Evolutionary conservation across 345 rosid species (phyloP).

Genomic region (Clausena lansium): DNA sequence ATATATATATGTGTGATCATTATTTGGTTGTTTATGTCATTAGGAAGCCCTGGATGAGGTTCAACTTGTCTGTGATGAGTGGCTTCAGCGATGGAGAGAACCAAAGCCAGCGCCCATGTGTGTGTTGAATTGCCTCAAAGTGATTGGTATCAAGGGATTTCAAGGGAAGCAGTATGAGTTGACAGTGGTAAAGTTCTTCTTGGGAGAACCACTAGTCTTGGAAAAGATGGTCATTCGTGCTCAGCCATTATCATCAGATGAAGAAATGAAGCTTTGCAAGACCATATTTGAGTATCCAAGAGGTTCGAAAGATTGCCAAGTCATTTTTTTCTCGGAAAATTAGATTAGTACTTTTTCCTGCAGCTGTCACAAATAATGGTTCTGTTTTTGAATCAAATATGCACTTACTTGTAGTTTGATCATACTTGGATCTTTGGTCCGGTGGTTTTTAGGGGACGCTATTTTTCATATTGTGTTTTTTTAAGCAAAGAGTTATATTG

Average conservation of each 20-base stretch:
- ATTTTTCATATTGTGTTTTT: neutral
- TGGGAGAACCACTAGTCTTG: neutral
- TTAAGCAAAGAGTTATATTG: neutral
- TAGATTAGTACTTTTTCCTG: neutral
- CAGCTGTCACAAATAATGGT: neutral
- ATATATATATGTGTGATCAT: neutral
- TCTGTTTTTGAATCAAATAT: neutral
- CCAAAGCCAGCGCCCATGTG: neutral
- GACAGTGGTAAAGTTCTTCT: neutral
- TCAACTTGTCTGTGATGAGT: neutral
- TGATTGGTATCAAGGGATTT: neutral
- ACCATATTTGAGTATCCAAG: neutral
- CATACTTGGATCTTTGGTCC: neutral
- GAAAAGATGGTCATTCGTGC: neutral
- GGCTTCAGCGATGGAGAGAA: neutral
- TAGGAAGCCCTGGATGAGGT: neutral
- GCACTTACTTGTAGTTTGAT: neutral
- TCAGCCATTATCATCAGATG: neutral
- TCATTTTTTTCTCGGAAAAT: neutral
- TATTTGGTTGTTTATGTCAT: neutral
- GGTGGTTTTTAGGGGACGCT: neutral
- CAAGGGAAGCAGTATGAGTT: neutral
- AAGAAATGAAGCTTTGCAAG: neutral
- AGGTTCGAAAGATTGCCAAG: neutral
- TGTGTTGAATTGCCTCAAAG: neutral